Conservation (phyloP, 2,329 filamentous ascomycete genomes). For the Pestalotiopsis sp. region DNA sequence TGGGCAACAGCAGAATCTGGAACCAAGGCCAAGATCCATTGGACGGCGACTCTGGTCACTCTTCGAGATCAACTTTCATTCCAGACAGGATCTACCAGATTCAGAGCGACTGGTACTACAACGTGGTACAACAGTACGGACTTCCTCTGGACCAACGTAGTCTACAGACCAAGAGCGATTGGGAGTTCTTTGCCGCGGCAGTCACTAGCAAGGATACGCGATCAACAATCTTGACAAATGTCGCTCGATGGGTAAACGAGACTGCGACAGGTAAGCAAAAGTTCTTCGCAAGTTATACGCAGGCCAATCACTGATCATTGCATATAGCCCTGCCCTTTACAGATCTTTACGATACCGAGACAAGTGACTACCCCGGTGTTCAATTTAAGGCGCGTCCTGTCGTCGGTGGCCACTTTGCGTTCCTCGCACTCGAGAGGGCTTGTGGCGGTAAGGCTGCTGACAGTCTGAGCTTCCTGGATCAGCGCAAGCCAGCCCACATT, state of each 20-base stretch:
- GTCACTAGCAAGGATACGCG: conserved; percentile 71
- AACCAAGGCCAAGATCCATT: conserved; percentile 22
- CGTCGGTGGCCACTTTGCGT: conserved; percentile 84
- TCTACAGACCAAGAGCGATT: conserved; percentile 86
- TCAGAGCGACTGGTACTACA: conserved; percentile 80
- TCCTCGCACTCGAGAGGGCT: conserved; percentile 78
- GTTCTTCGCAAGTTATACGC: neutral
- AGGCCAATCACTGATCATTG: neutral
- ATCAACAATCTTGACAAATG: conserved; percentile 70
- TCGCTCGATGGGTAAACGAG: conserved; percentile 83
- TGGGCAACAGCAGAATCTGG: conserved; percentile 25
- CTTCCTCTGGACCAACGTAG: conserved; percentile 82
- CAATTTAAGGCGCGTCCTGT: conserved; percentile 83
- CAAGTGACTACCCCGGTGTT: conserved; percentile 73
- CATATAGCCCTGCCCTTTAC: conserved; percentile 70
- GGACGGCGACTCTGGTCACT: conserved; percentile 13
- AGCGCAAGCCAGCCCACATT: conserved; percentile 31
- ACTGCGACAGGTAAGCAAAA: conserved; percentile 61
- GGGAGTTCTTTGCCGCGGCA: conserved; percentile 87
- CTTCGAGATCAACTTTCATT: conserved; percentile 59
- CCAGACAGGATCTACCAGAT: conserved; percentile 75
- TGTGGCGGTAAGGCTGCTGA: conserved; percentile 71
- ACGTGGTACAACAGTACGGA: conserved; percentile 80
- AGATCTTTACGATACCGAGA: conserved; percentile 80
- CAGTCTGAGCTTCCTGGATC: conserved; percentile 55